Evolutionary conservation across 305 asterid species (phyloP), one percentile per base, ranked within the genome.

Genomic region (Fraxinus xanthoxyloides): DNA sequence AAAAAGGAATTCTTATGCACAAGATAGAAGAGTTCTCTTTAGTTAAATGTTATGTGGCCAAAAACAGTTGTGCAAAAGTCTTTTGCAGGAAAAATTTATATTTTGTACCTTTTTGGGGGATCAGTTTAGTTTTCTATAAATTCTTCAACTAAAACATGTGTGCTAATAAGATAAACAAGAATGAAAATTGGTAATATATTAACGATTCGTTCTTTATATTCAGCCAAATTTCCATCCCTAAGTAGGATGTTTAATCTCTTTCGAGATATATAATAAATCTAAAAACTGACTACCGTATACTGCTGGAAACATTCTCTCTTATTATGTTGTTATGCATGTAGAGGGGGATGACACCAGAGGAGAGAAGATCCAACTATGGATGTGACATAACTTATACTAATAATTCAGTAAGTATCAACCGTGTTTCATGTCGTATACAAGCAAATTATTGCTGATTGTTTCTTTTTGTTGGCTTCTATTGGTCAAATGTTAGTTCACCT

Each of bases 381-480:
- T 93, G 98, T 77, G 98, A 97, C 92, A 93, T 97, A 82, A 97
- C 99, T 74, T 97, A 97, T 88, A 93, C 98, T 75, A 97, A 94
- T 81, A 94, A 97, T 89, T 89, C 98, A 31, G 99, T 94, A 88
- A 83, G 92, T 86, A 77, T 81, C 43, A 72, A 38, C 38, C 32
- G 7, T 28, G 24, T 75, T 76, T 46, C 80, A 38, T 67, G 65
- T 30, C 34, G 31, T 73, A 67, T 23, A 26, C 40, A 26, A 74
- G 51, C 69, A 80, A 56, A 77, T 82, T 65, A 38, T 63, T 26
- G 56, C 77, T 56, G 61, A 40, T 36, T 82, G 6, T 77, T 34
- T 81, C 63, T 80, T 76, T 40, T 31, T 69, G 30, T 6, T 48
- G 69, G 46, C 54, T 40, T 46, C 28, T 63, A 31, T 78, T 81